Percentiles rank a stretch among this genome's conserved stretches.
Evolutionary conservation across 306 rosid genomes (phyloP).

Genomic region (Luffa aegyptiaca): DNA sequence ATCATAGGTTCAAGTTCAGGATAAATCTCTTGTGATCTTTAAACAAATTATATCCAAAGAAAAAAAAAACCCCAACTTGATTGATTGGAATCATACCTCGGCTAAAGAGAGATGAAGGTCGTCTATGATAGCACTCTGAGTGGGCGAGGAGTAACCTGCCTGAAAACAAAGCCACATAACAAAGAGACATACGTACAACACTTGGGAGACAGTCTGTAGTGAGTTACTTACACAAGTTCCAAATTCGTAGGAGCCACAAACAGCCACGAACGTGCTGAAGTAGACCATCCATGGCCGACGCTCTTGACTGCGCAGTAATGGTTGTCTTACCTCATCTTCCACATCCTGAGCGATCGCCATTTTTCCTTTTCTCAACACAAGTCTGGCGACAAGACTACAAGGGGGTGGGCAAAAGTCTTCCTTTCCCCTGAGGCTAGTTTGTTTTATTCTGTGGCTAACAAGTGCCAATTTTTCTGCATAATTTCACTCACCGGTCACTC

Average conservation of each 20-base stretch:
- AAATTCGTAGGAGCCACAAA: conserved; percentile 79
- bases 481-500: background rate
- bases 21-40: background rate
- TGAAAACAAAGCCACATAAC: conserved; percentile 23
- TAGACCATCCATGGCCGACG: conserved; percentile 79
- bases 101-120: conserved; percentile 62
- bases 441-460: no score
- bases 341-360: conserved; percentile 51
- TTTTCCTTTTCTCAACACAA: background rate
- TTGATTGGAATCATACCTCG: conserved; percentile 33
- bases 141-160: conserved; percentile 92
- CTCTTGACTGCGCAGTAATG: conserved; percentile 29
- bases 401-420: no score
- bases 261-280: conserved; percentile 64
- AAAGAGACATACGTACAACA: background rate
- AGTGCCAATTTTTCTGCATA: no score
- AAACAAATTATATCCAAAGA: background rate
- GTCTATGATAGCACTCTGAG: conserved; percentile 52
- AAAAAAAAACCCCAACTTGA: background rate
- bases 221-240: conserved; percentile 64
- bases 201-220: background rate
- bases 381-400: no score
- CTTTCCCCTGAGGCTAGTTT: no score
- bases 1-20: background rate
- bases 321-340: conserved; percentile 32